phyloP scores from a whole-genome alignment of 2,329 filamentous ascomycete genomes.

The Lasiodiplodia hormozganensis region DNA sequence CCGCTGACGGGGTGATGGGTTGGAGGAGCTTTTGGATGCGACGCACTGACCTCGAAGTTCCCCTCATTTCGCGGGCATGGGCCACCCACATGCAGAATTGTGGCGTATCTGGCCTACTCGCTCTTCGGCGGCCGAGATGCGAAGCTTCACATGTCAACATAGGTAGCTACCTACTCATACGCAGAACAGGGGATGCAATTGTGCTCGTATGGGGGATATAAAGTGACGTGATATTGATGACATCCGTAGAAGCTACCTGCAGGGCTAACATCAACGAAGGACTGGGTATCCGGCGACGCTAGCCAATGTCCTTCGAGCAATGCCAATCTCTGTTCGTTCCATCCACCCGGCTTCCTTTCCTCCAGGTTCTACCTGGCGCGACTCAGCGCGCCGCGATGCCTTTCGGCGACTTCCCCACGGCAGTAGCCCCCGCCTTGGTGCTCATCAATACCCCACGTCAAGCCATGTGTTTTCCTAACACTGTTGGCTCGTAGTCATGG shows the following conservation, averaged over 20 bases:
- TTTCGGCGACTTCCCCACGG: constrained; percentile 11
- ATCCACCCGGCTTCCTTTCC: not conserved
- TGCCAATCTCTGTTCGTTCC: constrained; percentile 5
- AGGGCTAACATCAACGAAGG: constrained; percentile 14
- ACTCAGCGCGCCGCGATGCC: constrained; percentile 17
- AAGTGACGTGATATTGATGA: constrained; percentile 24
- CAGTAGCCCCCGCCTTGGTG: not conserved
- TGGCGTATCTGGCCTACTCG: constrained; percentile 5
- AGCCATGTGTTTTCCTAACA: constrained; percentile 8
- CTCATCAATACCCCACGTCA: constrained; percentile 5
- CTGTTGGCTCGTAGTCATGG: not conserved
- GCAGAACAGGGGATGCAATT: not conserved
- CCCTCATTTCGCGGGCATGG: constrained; percentile 20
- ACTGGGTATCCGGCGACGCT: constrained; percentile 18
- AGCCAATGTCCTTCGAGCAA: constrained; percentile 5
- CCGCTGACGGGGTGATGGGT: constrained; percentile 6
- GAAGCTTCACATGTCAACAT: not conserved
- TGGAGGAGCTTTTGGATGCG: not conserved
- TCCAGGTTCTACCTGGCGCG: constrained; percentile 10
- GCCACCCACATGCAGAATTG: not conserved
- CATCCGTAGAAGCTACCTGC: constrained; percentile 1
- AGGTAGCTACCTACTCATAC: not conserved
- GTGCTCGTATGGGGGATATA: not conserved
- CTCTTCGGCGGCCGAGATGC: not conserved
- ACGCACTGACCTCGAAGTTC: constrained; percentile 11